Percentiles rank a stretch among this genome's conserved stretches.
Evolutionary conservation across 148 eudicot genomes (phyloP).

Genomic region (Cornus kousa): DNA sequence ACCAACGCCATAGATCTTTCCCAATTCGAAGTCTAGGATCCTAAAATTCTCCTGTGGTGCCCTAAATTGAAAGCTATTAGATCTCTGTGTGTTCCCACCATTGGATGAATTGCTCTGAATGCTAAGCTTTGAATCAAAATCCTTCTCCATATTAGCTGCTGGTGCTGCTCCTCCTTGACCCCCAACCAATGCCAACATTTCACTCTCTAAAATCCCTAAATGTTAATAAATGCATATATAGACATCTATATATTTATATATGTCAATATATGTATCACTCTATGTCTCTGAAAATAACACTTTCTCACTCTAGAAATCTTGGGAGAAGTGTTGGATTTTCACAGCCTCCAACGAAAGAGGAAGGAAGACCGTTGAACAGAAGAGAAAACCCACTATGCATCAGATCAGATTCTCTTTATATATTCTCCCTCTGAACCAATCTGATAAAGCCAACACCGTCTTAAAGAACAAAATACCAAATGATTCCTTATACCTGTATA

Average conservation of each 20-base stretch:
- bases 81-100: constrained; percentile 41
- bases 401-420: constrained; percentile 36
- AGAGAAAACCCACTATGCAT: constrained; percentile 25
- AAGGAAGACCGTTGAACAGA: constrained; percentile 30
- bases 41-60: constrained; percentile 96
- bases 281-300: constrained; percentile 13
- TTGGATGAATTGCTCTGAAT: constrained; percentile 46
- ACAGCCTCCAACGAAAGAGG: constrained; percentile 26
- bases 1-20: constrained; percentile 99
- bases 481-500: constrained; percentile 18
- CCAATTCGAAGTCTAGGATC: constrained; percentile 88
- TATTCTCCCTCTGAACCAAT: constrained; percentile 22
- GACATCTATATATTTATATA: neutral
- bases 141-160: constrained; percentile 64
- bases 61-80: constrained; percentile 80
- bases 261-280: neutral
- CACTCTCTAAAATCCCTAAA: constrained; percentile 22
- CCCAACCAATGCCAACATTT: constrained; percentile 46
- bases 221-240: neutral
- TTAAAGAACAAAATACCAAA: constrained; percentile 26
- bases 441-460: constrained; percentile 14
- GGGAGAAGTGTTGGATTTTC: constrained; percentile 19
- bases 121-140: constrained; percentile 79
- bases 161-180: constrained; percentile 23
- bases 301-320: constrained; percentile 15